Evolutionary conservation across 2,329 filamentous ascomycete genomes (phyloP), one percentile per base, ranked within the genome.

Genomic region (Pyricularia sp.): DNA sequence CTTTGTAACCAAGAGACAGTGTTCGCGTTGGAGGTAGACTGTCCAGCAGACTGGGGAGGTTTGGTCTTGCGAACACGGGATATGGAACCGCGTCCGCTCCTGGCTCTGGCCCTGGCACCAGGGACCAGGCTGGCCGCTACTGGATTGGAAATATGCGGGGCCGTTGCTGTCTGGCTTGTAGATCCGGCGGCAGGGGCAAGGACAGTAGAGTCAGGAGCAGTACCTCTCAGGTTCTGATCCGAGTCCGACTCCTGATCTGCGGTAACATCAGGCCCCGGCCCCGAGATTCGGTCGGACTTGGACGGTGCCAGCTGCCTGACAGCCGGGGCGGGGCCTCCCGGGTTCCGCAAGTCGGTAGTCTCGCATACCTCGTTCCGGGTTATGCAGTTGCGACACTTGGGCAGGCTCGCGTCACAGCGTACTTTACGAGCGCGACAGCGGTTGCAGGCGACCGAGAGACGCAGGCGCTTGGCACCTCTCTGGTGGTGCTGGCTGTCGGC

Each of bases 341-440:
- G 70, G 24, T 69, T 66, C 2, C 70, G 69, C 24, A 66, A 70
- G 62, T 72, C 69, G n/a, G 70, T 69, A 8, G 70, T 72, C 65
- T 71, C 68, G 63, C 70, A 72, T 16, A 67, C 65, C 60, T 71
- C 70, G 49, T 68, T 67, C 6, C 70, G 67, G 49, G 68, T 65
- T 55, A 64, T 66, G 68, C 71, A 73, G 62, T 72, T 72, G 19
- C 67, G 62, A 65, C 71, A 73, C 62, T 70, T 71, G 5, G 71
- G 71, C 31, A 66, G 67, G 49, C 68, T 65, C n/a, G 70, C 69
- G 61, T 73, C 71, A 65, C 71, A 73, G 16, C 71, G 70, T 16
- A 72, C 71, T 66, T 73, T 73, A 64, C 71, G 69, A 63, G 70
- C 71, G 12, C 71, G 70, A 65, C 71, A 73, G 62, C 70, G 68